Percentiles rank a stretch among this genome's conserved stretches.
Conservation (phyloP, 2,329 filamentous ascomycete species). For the Neofusicoccum parvum region DNA sequence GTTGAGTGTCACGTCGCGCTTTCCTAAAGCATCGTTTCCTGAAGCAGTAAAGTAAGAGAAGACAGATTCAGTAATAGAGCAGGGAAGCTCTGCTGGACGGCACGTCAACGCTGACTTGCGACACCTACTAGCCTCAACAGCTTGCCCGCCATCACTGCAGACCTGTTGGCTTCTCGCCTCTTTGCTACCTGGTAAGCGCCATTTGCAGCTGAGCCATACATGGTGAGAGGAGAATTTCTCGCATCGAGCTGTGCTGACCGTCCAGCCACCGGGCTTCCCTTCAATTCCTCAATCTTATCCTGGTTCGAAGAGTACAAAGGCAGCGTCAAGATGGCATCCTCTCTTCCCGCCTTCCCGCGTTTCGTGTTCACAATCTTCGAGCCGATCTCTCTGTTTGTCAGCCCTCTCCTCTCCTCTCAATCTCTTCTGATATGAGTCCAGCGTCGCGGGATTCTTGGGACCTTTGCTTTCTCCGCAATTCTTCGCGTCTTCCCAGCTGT, state of each 20-base stretch:
- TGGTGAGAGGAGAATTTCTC: no score
- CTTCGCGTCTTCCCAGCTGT: slow-evolving; percentile 26
- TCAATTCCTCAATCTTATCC: neutral
- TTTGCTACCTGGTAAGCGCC: no score
- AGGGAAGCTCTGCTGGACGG: neutral
- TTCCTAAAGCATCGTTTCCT: neutral
- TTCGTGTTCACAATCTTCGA: slow-evolving; percentile 27
- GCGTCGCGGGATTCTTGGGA: slow-evolving; percentile 24
- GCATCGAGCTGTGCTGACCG: no score
- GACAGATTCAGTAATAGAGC: neutral
- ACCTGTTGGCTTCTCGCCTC: no score
- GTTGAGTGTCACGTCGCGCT: neutral
- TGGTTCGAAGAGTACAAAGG: neutral
- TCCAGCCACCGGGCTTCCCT: no score
- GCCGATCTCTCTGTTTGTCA: slow-evolving; percentile 26
- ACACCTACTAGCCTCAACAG: neutral
- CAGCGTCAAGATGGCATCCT: slow-evolving; percentile 23
- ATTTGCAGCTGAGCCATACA: no score
- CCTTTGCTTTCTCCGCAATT: slow-evolving; percentile 25
- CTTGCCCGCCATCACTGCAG: no score
- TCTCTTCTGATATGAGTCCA: slow-evolving; percentile 4
- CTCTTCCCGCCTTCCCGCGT: slow-evolving; percentile 23
- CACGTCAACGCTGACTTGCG: neutral
- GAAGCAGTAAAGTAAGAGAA: neutral
- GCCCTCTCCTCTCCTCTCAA: neutral